phyloP scores from a whole-genome alignment of 2,329 filamentous ascomycete genomes.

The Trichoderma afroharzianum region DNA sequence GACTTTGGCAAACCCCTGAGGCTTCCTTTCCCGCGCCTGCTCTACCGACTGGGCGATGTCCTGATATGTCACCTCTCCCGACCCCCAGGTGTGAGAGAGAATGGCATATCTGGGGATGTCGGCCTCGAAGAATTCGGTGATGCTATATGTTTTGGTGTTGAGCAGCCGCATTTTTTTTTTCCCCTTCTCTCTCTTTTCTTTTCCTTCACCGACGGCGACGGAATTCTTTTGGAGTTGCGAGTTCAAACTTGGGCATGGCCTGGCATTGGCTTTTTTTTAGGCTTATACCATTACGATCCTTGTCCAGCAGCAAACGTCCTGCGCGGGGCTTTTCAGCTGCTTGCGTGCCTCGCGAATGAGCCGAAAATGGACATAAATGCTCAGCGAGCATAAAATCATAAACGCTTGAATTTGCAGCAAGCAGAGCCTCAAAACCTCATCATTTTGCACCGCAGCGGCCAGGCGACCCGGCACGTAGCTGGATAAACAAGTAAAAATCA shows the following conservation, averaged over 20 bases:
- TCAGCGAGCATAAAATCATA: neutral
- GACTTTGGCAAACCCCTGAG: neutral
- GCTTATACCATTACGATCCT: neutral
- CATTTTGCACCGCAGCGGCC: neutral
- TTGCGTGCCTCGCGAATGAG: neutral
- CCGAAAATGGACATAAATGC: neutral
- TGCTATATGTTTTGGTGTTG: neutral
- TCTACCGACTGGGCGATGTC: neutral
- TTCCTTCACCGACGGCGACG: neutral
- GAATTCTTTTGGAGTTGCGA: neutral
- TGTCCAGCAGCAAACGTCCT: neutral
- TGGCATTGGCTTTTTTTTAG: neutral
- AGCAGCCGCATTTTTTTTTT: slow-evolving; percentile 10
- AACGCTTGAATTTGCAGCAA: neutral
- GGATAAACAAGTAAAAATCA: neutral
- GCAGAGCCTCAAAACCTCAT: neutral
- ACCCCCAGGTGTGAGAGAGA: slow-evolving; percentile 1
- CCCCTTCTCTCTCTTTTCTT: no score
- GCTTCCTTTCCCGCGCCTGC: neutral
- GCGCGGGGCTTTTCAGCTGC: neutral
- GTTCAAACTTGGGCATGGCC: neutral
- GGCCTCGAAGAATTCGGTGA: neutral
- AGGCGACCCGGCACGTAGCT: neutral
- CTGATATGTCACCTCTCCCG: neutral
- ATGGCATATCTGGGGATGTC: slow-evolving; percentile 9